Evolutionary conservation across 495 filamentous ascomycete species (phyloP).

Genomic region (Penicillium lagena): DNA sequence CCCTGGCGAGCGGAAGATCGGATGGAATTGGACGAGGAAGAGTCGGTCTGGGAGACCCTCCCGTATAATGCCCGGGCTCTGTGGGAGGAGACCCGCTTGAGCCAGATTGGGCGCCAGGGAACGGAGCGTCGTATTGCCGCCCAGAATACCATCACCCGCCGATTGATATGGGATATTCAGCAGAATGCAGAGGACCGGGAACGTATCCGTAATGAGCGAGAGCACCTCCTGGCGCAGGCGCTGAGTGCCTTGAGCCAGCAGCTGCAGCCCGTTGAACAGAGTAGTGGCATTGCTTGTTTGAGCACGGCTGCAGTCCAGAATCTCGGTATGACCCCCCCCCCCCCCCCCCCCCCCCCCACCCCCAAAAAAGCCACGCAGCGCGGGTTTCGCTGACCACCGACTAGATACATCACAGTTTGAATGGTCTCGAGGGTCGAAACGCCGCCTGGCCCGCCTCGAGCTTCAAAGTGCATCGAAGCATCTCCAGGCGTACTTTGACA

Average conservation of each 20-base stretch:
- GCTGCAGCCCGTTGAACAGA: constrained; percentile 23
- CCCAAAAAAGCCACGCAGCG: not conserved
- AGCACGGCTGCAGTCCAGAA: constrained; percentile 29
- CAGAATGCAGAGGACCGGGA: constrained; percentile 26
- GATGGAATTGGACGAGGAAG: constrained; percentile 27
- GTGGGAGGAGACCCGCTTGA: constrained; percentile 31
- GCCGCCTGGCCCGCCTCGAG: constrained; percentile 33
- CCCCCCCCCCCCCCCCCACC: too few species aligned
- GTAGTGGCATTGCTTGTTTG: constrained; percentile 28
- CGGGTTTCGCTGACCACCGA: not conserved
- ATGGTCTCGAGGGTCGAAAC: constrained; percentile 27
- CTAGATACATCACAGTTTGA: constrained; percentile 25
- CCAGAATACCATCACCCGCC: constrained; percentile 33
- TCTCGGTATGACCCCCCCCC: constrained; percentile 34
- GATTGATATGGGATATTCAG: constrained; percentile 39
- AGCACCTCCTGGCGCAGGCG: constrained; percentile 21
- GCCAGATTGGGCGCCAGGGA: constrained; percentile 33
- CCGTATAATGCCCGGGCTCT: constrained; percentile 17
- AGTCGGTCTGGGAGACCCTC: constrained; percentile 4
- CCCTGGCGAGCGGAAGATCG: constrained; percentile 8
- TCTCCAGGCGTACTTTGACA: constrained; percentile 37
- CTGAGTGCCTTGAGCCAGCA: constrained; percentile 18
- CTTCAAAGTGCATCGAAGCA: constrained; percentile 37
- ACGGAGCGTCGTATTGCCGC: constrained; percentile 28
- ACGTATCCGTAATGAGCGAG: constrained; percentile 18